These are phyloP conservation scores for Sugiyamaella marilandica DNA, from an alignment of 805 yeast species.

Conservation along the genomic window DNA sequence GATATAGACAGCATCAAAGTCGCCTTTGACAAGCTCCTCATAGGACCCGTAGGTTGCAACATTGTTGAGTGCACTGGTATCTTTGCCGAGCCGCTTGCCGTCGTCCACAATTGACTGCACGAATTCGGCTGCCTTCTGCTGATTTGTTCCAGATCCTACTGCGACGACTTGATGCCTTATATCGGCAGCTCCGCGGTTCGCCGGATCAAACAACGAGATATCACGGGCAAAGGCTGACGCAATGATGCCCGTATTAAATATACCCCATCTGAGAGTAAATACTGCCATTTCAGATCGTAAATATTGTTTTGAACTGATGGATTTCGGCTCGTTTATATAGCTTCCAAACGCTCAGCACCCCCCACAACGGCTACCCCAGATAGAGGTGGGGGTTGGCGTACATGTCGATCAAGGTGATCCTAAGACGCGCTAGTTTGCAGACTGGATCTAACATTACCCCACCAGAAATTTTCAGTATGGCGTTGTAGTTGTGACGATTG, in stretches of 20 bases:
- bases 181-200: conserved; percentile 24
- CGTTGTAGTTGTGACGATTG: no score
- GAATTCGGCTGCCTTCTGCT: conserved; percentile 24
- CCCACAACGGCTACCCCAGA: neutral
- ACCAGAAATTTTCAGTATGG: no score
- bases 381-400: neutral
- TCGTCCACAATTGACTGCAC: conserved; percentile 11
- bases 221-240: conserved; percentile 27
- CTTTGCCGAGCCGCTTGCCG: conserved; percentile 4
- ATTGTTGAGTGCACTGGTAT: conserved; percentile 2
- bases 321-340: no score
- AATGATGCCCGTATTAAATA: conserved; percentile 29
- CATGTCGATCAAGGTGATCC: no score
- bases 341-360: neutral
- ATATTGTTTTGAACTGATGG: neutral
- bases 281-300: conserved; percentile 8
- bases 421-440: no score
- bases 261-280: conserved; percentile 26
- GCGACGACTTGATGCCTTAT: conserved; percentile 28
- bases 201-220: conserved; percentile 19
- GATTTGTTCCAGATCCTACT: conserved; percentile 25
- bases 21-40: conserved; percentile 38
- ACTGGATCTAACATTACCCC: no score
- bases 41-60: conserved; percentile 30
- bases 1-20: conserved; percentile 48